A percentile compares a stretch with the other conserved stretches of the same genome.
Evolutionary conservation across 2,329 filamentous ascomycete species (phyloP).

Genomic region (Xylaria digitata): DNA sequence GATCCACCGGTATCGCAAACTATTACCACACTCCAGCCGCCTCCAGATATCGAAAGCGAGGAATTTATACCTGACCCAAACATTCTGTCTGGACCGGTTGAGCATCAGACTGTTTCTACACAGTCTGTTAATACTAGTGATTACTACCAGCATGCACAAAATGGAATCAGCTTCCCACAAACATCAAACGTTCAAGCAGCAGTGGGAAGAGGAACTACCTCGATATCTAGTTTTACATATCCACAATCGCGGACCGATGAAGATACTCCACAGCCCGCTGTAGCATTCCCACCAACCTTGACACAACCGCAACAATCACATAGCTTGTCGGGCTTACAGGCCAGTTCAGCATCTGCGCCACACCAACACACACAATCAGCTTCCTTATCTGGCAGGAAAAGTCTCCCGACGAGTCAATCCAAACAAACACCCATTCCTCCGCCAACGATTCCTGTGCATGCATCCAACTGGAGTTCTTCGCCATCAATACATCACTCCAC

Average conservation of each 20-base stretch:
- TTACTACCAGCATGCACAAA: constrained; percentile 41
- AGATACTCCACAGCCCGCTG: constrained; percentile 33
- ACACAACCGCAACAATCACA: constrained; percentile 34
- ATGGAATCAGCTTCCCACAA: constrained; percentile 39
- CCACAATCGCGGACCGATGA: constrained; percentile 39
- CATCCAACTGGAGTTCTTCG: constrained; percentile 41
- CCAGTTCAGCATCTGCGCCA: constrained; percentile 17
- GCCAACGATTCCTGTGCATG: constrained; percentile 40
- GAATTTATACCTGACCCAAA: constrained; percentile 52
- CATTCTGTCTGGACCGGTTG: constrained; percentile 45
- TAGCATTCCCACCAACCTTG: constrained; percentile 34
- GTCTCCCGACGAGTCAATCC: constrained; percentile 41
- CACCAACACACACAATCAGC: constrained; percentile 34
- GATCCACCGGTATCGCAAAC: constrained; percentile 9
- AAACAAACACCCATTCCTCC: constrained; percentile 44
- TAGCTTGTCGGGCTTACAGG: constrained; percentile 30
- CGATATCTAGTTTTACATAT: constrained; percentile 33
- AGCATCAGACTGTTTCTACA: constrained; percentile 38
- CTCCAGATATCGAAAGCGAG: constrained; percentile 47
- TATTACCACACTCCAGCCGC: constrained; percentile 17
- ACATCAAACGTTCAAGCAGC: constrained; percentile 28
- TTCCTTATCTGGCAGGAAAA: constrained; percentile 40
- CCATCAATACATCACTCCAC: constrained; percentile 33
- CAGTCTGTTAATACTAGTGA: constrained; percentile 38
- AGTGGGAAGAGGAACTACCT: constrained; percentile 18